phyloP scores from a whole-genome alignment of 495 filamentous ascomycete species.

The Annulohypoxylon maeteangense region DNA sequence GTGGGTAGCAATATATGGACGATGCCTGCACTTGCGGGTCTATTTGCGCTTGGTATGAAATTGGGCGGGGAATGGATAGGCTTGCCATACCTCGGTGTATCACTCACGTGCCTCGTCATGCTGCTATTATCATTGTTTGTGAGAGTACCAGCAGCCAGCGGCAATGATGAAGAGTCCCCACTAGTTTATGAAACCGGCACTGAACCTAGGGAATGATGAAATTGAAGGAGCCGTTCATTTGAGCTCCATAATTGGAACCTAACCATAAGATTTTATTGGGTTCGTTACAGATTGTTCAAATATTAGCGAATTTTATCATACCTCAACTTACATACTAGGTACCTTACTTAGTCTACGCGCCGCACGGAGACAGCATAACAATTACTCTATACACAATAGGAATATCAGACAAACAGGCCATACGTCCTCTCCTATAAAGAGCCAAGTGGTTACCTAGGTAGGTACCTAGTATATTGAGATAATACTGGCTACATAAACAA shows the following conservation, averaged over 20 bases:
- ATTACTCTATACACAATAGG: neutral
- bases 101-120: slow-evolving; percentile 40
- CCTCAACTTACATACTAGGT: too few species aligned
- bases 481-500: too few species aligned
- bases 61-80: slow-evolving; percentile 47
- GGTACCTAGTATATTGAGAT: too few species aligned
- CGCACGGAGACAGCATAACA: neutral
- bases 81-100: slow-evolving; percentile 47
- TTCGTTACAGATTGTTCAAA: neutral
- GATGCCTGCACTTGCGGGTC: slow-evolving; percentile 41
- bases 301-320: neutral
- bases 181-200: neutral
- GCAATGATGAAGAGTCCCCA: slow-evolving; percentile 27
- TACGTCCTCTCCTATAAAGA: neutral
- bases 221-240: neutral
- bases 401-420: neutral
- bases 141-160: slow-evolving; percentile 11
- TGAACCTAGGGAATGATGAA: neutral
- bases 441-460: too few species aligned
- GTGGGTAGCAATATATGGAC: slow-evolving; percentile 43
- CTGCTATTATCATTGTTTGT: slow-evolving; percentile 40
- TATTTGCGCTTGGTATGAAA: slow-evolving; percentile 48
- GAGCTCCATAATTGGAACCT: neutral
- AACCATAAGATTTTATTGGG: neutral
- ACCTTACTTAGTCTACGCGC: neutral